phyloP scores from a whole-genome alignment of 371 early-diverging fungal species.

The Lichtheimia ornata region DNA sequence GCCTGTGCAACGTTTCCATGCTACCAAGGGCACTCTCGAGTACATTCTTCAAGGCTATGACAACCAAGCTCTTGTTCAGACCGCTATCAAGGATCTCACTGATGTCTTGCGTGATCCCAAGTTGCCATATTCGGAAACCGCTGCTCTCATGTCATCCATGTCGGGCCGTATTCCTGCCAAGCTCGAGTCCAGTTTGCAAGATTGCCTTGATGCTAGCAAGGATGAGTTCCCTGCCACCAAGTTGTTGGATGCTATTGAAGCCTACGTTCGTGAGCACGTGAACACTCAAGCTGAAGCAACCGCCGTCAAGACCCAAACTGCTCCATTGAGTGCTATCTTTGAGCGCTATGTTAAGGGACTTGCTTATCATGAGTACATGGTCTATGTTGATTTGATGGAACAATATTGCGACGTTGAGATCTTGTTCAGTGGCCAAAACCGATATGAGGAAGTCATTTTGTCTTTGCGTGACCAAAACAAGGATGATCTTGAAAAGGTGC shows the following conservation, averaged over 20 bases:
- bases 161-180: constrained; percentile 86
- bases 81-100: constrained; percentile 73
- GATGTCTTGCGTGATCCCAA: constrained; percentile 77
- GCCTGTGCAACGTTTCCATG: constrained; percentile 81
- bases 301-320: constrained; percentile 61
- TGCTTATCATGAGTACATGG: constrained; percentile 71
- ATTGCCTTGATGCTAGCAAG: constrained; percentile 36
- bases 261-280: constrained; percentile 51
- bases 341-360: constrained; percentile 78
- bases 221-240: constrained; percentile 77
- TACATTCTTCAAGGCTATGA: constrained; percentile 90
- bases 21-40: constrained; percentile 63
- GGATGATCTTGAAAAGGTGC: constrained; percentile 76
- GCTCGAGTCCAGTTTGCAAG: constrained; percentile 63
- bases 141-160: constrained; percentile 80
- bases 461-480: constrained; percentile 85
- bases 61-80: constrained; percentile 65
- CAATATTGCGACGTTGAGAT: constrained; percentile 86
- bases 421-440: constrained; percentile 71
- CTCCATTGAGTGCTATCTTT: constrained; percentile 69
- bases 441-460: constrained; percentile 88
- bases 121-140: constrained; percentile 87
- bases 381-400: constrained; percentile 77
- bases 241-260: constrained; percentile 67
- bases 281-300: constrained; percentile 65